phyloP scores from a whole-genome alignment of 2,329 filamentous ascomycete species.

The Cladophialophora carrionii region DNA sequence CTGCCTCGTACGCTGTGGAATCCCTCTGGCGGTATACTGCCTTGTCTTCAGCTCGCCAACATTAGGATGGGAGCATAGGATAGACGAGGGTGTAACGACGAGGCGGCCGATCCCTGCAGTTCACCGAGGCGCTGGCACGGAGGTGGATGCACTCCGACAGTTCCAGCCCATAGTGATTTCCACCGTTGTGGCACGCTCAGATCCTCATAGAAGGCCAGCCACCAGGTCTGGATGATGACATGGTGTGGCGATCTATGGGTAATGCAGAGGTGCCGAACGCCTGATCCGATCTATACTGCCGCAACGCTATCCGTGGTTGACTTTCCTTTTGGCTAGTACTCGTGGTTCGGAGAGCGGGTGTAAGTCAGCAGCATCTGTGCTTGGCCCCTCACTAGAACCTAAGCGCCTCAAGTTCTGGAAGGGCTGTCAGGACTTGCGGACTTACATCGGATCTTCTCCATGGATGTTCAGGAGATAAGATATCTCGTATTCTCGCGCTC shows the following conservation, averaged over 20 bases:
- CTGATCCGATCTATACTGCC: background rate
- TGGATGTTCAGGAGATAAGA: background rate
- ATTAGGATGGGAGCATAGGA: background rate
- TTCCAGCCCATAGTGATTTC: background rate
- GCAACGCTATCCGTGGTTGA: background rate
- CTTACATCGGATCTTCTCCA: background rate
- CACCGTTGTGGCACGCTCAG: background rate
- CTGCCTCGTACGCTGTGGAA: background rate
- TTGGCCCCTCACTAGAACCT: no score
- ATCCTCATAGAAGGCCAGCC: background rate
- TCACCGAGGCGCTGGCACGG: background rate
- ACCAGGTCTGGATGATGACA: background rate
- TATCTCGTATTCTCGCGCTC: background rate
- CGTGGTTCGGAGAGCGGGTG: background rate
- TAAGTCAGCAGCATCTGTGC: background rate
- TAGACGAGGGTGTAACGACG: background rate
- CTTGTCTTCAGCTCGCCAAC: background rate
- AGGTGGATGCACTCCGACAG: background rate
- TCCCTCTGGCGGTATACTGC: background rate
- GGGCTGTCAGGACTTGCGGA: background rate
- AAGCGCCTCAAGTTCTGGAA: background rate
- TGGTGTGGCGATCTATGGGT: background rate
- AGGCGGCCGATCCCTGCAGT: background rate
- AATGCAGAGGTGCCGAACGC: background rate
- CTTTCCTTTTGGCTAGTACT: background rate